Base-by-base conservation (phyloP, 768 basidiomycete genomes). In the Termitomyces heimii region DNA sequence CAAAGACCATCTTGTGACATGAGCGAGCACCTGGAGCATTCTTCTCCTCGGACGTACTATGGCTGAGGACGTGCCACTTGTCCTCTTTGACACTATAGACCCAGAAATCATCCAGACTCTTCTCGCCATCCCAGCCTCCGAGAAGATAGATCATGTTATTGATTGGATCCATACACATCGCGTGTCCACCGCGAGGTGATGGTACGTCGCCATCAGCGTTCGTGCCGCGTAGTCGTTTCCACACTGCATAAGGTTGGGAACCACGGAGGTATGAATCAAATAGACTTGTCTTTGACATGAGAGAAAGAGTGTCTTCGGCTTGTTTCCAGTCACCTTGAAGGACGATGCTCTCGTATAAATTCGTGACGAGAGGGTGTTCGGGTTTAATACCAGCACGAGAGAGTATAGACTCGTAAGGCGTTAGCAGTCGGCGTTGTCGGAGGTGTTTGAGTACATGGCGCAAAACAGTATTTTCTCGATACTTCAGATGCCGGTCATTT, bases 1-100 rank as follows among this genome's bases (percentile, higher is more conserved):
- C 88, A 63, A 89, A 91, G 18, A 82, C 83, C 85, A 91, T 90
- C 71, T 88, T 89, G 65, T 92, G 91, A 64, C 90, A 92, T 9
- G 84, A 84, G 29, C 90, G 76, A 4, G 87, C 77, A 2, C 82
- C 79, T 9, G 90, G 90, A 0, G 88, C 89, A 53, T 86, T 82
- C 54, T 73, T 73, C 35, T 88, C 84, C 26, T 70, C 63, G 0
- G 78, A 73, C 0, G 86, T 85, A 42, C 73, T 75, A 22, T 75
- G 73, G 58, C 83, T 83, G 44, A 91, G 71, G 20, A 84, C 62
- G 7, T 70, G 72, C 90, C 90, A 93, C 51, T 75, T 73, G 51
- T 84, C 81, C 9, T 77, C 72, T 32, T 71, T 73, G 65, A 89
- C 78, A 59, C 77, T 76, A 65, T 88, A 92, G 42, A 77, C 75